These are phyloP conservation scores for Claviceps monticola DNA, from an alignment of 2,329 filamentous ascomycete species.

Conservation along the genomic window DNA sequence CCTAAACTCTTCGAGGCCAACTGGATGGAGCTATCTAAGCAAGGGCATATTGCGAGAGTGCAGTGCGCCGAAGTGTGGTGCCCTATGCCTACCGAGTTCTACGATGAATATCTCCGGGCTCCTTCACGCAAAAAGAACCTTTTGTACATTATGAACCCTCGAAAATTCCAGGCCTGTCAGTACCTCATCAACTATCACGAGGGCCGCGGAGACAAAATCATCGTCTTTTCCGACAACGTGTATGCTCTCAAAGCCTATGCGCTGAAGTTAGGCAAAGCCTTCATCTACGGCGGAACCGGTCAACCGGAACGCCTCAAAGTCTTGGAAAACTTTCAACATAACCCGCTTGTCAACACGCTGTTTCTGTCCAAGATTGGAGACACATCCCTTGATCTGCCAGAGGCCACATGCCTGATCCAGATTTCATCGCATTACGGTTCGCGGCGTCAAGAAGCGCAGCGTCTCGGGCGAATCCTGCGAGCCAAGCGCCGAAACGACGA, in stretches of 20 bases:
- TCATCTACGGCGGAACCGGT: conserved; percentile 79
- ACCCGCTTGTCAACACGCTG: conserved; percentile 77
- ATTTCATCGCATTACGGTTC: conserved; percentile 97
- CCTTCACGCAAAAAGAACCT: conserved; percentile 34
- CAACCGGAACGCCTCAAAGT: conserved; percentile 78
- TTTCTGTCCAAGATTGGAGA: conserved; percentile 97
- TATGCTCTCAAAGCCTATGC: conserved; percentile 84
- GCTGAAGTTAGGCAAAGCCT: conserved; percentile 69
- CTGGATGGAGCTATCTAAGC: conserved; percentile 96
- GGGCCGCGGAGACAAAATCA: conserved; percentile 87
- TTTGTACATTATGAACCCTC: conserved; percentile 93
- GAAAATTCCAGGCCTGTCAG: conserved; percentile 93
- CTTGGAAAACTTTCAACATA: conserved; percentile 89
- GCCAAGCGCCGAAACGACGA: conserved; percentile 95
- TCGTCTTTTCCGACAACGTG: conserved; percentile 96
- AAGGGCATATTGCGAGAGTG: conserved; percentile 91
- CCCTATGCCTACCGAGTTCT: conserved; percentile 97
- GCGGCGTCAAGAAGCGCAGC: conserved; percentile 88
- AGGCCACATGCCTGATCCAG: conserved; percentile 92
- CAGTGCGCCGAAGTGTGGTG: conserved; percentile 99
- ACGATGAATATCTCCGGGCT: conserved; percentile 76
- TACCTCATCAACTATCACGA: conserved; percentile 98
- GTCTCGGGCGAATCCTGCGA: conserved; percentile 81
- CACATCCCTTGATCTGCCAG: conserved; percentile 91
- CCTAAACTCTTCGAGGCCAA: conserved; percentile 97